Percentiles rank a stretch among this genome's conserved stretches.
Evolutionary conservation across 2,329 filamentous ascomycete species (phyloP).

Genomic region (Aspergillus clavatus): DNA sequence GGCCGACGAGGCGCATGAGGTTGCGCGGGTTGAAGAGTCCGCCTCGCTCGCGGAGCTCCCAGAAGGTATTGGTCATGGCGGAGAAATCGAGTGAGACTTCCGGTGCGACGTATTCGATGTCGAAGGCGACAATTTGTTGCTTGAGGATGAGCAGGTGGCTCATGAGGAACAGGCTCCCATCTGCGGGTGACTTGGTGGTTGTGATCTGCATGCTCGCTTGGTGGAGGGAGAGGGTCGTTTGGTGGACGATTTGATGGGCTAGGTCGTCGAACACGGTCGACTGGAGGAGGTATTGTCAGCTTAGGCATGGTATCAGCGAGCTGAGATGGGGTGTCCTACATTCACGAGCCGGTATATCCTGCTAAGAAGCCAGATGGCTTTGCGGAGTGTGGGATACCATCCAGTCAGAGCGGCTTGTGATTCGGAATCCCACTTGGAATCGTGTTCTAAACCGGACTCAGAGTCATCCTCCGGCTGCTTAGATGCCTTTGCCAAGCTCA

Average conservation of each 20-base stretch:
- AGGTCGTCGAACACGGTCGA: constrained; percentile 67
- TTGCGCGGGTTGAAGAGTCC: constrained; percentile 62
- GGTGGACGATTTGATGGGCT: constrained; percentile 78
- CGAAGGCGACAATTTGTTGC: constrained; percentile 91
- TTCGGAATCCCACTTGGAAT: constrained; percentile 50
- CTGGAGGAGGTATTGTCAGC: constrained; percentile 32
- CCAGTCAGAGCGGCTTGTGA: constrained; percentile 54
- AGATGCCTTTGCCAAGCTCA: constrained; percentile 46
- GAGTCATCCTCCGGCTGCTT: constrained; percentile 49
- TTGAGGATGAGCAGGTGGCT: constrained; percentile 93
- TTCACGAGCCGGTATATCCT: constrained; percentile 67
- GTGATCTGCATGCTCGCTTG: constrained; percentile 70
- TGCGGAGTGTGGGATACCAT: constrained; percentile 64
- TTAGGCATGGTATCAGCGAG: not conserved
- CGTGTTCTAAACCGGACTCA: constrained; percentile 39
- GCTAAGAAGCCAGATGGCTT: constrained; percentile 64
- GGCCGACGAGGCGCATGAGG: constrained; percentile 55
- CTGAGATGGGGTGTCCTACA: constrained; percentile 33
- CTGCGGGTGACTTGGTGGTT: constrained; percentile 59
- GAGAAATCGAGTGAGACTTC: constrained; percentile 64
- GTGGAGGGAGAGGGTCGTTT: constrained; percentile 79
- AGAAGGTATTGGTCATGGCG: constrained; percentile 61
- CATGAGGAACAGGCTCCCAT: constrained; percentile 87
- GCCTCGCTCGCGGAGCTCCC: constrained; percentile 61
- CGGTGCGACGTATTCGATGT: constrained; percentile 72